These are phyloP conservation scores for Penicillium odoratum DNA, from an alignment of 495 filamentous ascomycete species.

Conservation along the genomic window DNA sequence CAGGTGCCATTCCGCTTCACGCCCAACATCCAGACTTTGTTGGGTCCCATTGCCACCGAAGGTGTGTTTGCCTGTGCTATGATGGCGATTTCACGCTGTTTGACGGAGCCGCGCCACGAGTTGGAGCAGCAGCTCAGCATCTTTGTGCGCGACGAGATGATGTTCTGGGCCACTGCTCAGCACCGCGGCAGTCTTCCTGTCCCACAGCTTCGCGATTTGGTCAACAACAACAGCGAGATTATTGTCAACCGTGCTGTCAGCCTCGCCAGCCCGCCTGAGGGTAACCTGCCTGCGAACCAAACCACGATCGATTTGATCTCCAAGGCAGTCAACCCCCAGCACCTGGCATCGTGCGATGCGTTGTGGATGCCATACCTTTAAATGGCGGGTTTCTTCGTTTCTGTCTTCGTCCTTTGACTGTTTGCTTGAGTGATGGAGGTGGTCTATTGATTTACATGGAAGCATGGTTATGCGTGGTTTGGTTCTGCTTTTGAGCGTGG, in stretches of 20 bases:
- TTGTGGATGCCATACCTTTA: constrained; percentile 98
- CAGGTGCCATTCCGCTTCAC: constrained; percentile 95
- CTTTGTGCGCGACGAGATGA: constrained; percentile 97
- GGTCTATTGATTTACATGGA: constrained; percentile 13
- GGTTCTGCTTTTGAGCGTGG: constrained; percentile 34
- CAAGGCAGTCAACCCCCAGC: constrained; percentile 80
- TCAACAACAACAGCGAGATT: constrained; percentile 82
- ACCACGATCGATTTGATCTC: constrained; percentile 91
- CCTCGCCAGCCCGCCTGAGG: constrained; percentile 63
- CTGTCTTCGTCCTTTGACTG: constrained; percentile 7
- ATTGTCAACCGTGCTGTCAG: constrained; percentile 87
- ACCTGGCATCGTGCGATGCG: constrained; percentile 79
- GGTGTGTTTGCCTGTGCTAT: constrained; percentile 89
- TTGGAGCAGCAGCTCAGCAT: constrained; percentile 89
- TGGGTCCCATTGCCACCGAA: constrained; percentile 94
- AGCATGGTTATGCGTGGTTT: constrained; percentile 23
- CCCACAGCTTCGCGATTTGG: constrained; percentile 76
- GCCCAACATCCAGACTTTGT: constrained; percentile 89
- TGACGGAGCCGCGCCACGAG: constrained; percentile 88
- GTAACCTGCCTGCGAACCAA: constrained; percentile 88
- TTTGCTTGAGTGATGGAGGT: constrained; percentile 5
- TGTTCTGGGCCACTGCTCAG: constrained; percentile 88
- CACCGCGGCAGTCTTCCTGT: constrained; percentile 69
- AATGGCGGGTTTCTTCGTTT: constrained; percentile 15
- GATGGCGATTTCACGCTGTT: constrained; percentile 92